Conservation (phyloP, 108 stramenopile species). For the Discostella pseudostelligera region DNA sequence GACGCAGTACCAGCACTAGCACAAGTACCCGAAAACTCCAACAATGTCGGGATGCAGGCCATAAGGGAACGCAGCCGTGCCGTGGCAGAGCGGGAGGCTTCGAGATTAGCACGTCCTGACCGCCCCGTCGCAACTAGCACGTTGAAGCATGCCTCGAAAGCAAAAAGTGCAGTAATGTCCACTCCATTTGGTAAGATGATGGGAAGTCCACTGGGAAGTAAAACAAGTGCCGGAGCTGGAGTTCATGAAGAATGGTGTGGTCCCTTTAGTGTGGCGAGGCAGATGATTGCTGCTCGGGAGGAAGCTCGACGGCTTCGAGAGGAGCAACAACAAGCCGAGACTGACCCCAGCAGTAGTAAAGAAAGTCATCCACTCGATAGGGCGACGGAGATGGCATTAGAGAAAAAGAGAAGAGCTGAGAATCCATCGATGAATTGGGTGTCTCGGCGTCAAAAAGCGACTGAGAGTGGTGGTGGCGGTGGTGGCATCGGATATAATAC, state of each 20-base stretch:
- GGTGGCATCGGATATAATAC: constrained; percentile 19
- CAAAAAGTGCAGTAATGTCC: constrained; percentile 69
- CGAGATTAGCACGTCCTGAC: constrained; percentile 66
- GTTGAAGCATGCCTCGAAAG: constrained; percentile 64
- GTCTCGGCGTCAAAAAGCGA: constrained; percentile 15
- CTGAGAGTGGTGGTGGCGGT: constrained; percentile 2
- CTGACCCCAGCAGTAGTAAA: constrained; percentile 27
- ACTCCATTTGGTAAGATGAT: constrained; percentile 67
- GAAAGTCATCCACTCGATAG: constrained; percentile 75
- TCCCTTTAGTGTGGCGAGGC: constrained; percentile 79
- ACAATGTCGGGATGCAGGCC: constrained; percentile 77
- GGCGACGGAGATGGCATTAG: constrained; percentile 44
- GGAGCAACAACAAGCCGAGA: constrained; percentile 46
- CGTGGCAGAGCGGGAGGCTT: constrained; percentile 81
- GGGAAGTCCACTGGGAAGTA: constrained; percentile 17
- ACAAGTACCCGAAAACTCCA: constrained; percentile 57
- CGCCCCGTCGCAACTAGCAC: constrained; percentile 14
- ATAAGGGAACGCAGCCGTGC: constrained; percentile 73
- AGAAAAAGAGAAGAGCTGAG: constrained; percentile 34
- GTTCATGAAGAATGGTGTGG: constrained; percentile 73
- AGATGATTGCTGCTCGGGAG: constrained; percentile 81
- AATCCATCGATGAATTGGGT: constrained; percentile 51
- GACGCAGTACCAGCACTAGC: not conserved
- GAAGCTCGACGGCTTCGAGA: constrained; percentile 59
- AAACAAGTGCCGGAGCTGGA: constrained; percentile 13